These are phyloP conservation scores for Salvia miltiorrhiza DNA, from an alignment of 257 asterid genomes.

Conservation along the genomic window DNA sequence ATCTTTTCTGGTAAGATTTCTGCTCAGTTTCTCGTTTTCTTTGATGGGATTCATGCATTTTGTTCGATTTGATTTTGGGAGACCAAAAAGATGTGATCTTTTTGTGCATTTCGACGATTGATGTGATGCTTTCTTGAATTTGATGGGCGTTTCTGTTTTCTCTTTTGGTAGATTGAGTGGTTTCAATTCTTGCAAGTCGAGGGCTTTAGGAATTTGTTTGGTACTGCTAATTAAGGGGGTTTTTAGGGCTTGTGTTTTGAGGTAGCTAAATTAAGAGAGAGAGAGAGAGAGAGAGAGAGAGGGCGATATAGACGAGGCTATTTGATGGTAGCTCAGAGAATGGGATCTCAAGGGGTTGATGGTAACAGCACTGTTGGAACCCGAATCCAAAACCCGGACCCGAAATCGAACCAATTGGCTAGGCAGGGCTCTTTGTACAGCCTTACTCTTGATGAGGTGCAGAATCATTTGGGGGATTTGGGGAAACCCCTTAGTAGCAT, in stretches of 20 bases:
- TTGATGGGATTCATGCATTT: constrained; percentile 19
- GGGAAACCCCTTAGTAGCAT: constrained; percentile 82
- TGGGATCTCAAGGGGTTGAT: constrained; percentile 78
- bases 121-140: constrained; percentile 22
- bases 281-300: constrained; percentile 18
- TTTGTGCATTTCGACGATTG: constrained; percentile 16
- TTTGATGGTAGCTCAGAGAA: constrained; percentile 44
- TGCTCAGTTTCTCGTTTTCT: neutral
- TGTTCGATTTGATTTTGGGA: constrained; percentile 8
- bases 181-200: constrained; percentile 26
- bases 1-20: constrained; percentile 26
- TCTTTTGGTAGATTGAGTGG: constrained; percentile 26
- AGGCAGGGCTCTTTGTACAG: constrained; percentile 73
- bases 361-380: constrained; percentile 35
- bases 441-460: constrained; percentile 94
- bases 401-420: constrained; percentile 45
- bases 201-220: constrained; percentile 25
- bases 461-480: constrained; percentile 74
- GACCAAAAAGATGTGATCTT: constrained; percentile 22
- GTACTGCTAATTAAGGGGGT: constrained; percentile 26
- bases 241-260: constrained; percentile 14
- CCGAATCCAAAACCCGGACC: constrained; percentile 38
- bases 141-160: constrained; percentile 22
- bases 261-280: constrained; percentile 18
- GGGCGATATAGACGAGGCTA: constrained; percentile 20